Evolutionary conservation across 2,329 filamentous ascomycete genomes (phyloP).

Genomic region (Fusarium buxicola): DNA sequence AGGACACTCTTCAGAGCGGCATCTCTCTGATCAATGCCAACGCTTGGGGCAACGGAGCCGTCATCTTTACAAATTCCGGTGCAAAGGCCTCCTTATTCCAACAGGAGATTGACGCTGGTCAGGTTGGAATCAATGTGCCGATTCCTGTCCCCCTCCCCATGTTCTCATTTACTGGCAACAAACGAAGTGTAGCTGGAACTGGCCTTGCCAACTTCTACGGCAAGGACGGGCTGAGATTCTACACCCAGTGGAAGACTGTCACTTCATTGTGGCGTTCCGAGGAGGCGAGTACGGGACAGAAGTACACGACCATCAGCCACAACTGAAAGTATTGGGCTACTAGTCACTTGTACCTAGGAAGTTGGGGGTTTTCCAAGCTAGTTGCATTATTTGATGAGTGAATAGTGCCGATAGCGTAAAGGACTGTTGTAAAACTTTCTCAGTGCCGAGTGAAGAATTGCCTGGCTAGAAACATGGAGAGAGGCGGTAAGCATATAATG

Average conservation of each 20-base stretch:
- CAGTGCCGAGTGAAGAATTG: no score
- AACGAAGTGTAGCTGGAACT: conserved; percentile 87
- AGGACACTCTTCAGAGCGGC: conserved; percentile 78
- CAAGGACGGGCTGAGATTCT: conserved; percentile 86
- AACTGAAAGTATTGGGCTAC: conserved; percentile 45
- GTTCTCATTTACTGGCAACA: conserved; percentile 77
- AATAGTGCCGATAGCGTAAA: no score
- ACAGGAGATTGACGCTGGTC: conserved; percentile 81
- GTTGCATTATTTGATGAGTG: no score
- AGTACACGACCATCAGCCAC: conserved; percentile 25
- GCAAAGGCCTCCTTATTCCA: conserved; percentile 79
- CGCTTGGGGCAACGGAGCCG: conserved; percentile 83
- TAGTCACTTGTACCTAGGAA: no score
- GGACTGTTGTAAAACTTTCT: no score
- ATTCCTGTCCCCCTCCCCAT: conserved; percentile 75
- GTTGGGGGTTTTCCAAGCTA: no score
- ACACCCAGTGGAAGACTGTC: conserved; percentile 94
- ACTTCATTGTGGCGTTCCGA: conserved; percentile 77
- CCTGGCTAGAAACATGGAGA: no score
- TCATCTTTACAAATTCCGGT: conserved; percentile 81
- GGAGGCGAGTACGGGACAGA: conserved; percentile 25
- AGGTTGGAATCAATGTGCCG: conserved; percentile 83
- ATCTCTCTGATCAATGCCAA: conserved; percentile 82
- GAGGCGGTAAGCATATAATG: no score
- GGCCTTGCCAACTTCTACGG: conserved; percentile 93